A percentile compares a stretch with the other conserved stretches of the same genome.
phyloP scores from a whole-genome alignment of 305 asterid genomes.

The Fraxinus greggii region DNA sequence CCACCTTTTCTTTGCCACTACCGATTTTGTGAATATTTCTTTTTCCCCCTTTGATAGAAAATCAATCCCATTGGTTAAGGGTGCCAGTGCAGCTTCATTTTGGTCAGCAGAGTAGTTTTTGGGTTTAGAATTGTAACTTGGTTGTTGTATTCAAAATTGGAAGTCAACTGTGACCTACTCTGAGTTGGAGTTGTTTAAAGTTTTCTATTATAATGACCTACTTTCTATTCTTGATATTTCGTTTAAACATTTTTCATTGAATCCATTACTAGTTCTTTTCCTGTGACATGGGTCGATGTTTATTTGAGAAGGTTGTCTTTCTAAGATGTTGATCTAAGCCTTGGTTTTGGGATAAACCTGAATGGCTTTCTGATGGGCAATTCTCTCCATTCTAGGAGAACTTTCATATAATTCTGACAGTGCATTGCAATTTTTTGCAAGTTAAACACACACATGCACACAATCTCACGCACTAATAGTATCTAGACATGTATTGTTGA shows the following conservation, averaged over 20 bases:
- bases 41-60: not conserved
- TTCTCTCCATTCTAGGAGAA: not conserved
- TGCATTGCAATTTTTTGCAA: not conserved
- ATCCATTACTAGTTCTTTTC: not conserved
- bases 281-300: conserved; percentile 25
- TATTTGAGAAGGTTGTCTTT: not conserved
- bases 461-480: not conserved
- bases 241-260: not conserved
- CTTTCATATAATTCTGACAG: not conserved
- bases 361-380: not conserved
- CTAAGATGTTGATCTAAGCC: not conserved
- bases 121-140: not conserved
- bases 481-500: not conserved
- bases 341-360: not conserved
- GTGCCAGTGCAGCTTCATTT: not conserved
- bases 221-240: conserved; percentile 8
- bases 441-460: not conserved
- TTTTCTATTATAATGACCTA: not conserved
- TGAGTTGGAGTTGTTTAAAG: conserved; percentile 30
- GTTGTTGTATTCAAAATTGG: not conserved
- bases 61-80: not conserved
- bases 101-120: conserved; percentile 21
- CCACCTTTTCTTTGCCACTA: not conserved
- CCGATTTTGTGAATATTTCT: not conserved
- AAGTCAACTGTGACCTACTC: conserved; percentile 36